phyloP scores from a whole-genome alignment of 2,329 filamentous ascomycete species.

The Coleophoma crateriformis region DNA sequence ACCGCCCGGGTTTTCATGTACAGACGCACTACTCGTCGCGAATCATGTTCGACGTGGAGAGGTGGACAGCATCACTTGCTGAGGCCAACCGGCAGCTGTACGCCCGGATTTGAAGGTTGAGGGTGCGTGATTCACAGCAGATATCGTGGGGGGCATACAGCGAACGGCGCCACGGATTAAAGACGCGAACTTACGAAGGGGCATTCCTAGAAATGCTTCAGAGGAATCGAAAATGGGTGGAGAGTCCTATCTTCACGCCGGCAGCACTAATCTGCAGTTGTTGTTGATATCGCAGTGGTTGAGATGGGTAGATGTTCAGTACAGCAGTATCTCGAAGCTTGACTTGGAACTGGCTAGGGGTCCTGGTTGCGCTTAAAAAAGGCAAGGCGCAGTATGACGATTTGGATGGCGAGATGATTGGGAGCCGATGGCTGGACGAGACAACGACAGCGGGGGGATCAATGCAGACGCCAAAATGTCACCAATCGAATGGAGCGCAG shows the following conservation, averaged over 20 bases:
- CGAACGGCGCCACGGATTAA: constrained; percentile 2
- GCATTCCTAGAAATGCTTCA: constrained; percentile 21
- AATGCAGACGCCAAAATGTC: too few relatives aligned
- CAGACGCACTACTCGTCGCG: too few relatives aligned
- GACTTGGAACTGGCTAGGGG: constrained; percentile 3
- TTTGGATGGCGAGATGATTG: constrained; percentile 5
- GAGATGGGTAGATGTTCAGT: constrained; percentile 3
- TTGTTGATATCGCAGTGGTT: constrained; percentile 16
- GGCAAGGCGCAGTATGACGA: constrained; percentile 13
- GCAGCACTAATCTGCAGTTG: constrained; percentile 4
- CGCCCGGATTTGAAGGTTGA: neutral
- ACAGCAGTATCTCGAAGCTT: constrained; percentile 3
- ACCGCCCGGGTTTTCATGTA: neutral
- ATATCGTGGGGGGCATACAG: constrained; percentile 6
- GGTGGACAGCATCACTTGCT: too few relatives aligned
- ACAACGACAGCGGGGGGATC: neutral
- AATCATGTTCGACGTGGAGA: too few relatives aligned
- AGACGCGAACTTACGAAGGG: constrained; percentile 24
- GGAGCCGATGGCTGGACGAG: constrained; percentile 1
- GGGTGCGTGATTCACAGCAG: neutral
- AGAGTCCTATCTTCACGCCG: neutral
- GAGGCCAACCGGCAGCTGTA: neutral
- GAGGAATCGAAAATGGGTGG: constrained; percentile 1
- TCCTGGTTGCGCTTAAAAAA: constrained; percentile 2
- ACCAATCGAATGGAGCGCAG: too few relatives aligned